Conservation (phyloP, 345 rosid genomes). For the Cardamine chenopodiifolia region DNA sequence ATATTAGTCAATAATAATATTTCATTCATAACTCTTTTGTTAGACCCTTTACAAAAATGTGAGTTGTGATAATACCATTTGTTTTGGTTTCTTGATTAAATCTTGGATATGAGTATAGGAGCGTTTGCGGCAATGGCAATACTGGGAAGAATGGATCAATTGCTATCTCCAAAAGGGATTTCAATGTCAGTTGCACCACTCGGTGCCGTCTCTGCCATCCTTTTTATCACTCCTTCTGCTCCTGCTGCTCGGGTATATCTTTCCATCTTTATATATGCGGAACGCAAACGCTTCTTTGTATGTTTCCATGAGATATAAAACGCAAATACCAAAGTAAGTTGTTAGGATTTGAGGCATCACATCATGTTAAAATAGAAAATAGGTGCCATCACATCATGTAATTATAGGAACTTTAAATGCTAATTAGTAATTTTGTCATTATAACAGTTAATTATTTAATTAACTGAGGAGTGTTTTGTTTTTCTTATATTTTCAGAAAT, state of each 20-base stretch:
- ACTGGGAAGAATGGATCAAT: constrained; percentile 82
- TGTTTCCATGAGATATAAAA: background rate
- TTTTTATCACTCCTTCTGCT: constrained; percentile 74
- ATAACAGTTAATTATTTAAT: background rate
- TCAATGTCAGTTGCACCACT: constrained; percentile 84
- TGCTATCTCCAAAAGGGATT: constrained; percentile 69
- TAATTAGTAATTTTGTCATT: background rate
- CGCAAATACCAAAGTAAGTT: background rate
- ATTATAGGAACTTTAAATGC: background rate
- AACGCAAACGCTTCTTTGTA: background rate
- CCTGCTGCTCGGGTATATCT: constrained; percentile 66
- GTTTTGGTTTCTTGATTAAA: background rate
- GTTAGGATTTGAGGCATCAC: constrained; percentile 28
- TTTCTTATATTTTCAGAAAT: constrained; percentile 61
- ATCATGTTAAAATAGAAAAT: constrained; percentile 5
- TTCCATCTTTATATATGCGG: background rate
- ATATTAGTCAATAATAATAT: background rate
- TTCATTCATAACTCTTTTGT: background rate
- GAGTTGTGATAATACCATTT: background rate
- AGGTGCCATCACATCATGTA: background rate
- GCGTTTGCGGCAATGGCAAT: constrained; percentile 96
- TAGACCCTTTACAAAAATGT: background rate
- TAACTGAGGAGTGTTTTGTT: background rate
- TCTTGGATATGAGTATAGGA: constrained; percentile 54
- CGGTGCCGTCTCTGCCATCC: constrained; percentile 90